Base-by-base conservation (phyloP, 192 early-diverging fungal species). In the Thoreauomyces humboldtii region DNA sequence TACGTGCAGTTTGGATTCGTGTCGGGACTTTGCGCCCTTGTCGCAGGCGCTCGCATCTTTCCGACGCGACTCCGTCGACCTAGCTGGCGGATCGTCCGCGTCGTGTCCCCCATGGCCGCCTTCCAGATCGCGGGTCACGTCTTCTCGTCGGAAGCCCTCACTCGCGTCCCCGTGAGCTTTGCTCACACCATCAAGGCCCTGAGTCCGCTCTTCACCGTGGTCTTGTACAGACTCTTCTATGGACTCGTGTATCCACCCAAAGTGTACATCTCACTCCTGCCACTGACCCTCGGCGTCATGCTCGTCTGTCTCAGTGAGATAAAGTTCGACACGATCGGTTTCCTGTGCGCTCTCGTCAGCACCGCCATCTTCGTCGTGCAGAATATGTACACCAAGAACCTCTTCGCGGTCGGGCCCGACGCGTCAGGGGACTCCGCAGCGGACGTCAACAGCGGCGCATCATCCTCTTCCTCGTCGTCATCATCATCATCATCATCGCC, bases 111-210 rank as follows among this genome's bases (percentile, higher is more conserved):
- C 0, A 64, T 95, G 57, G 81, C 82, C 46, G 69, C 83, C 17
- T 95, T 95, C 76, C 83, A 89, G 67, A 92, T 95, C 45, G 79
- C 86, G 19, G 92, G 92, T 0, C 93, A 95, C 79, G 78, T 91
- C 9, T 88, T 93, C 61, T 87, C 87, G 0, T 83, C 82, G 55
- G 62, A 88, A 32, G 89, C 92, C n/a, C 86, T 93, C 28, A 81
- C 86, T 38, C 69, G 75, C 21, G 85, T 93, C n/a, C 84, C 92
- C 0, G 88, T 95, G 11, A 88, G 85, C 46, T 84, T 93, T 67
- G 86, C 89, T 11, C 93, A 95, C 59, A 95, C 93, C 1, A 88
- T 95, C 63, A 50, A 80, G 79, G 92, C 93, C 7, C 67, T 94
- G 3, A 90, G 90, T 22, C 93, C 93, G 14, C 74, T 95, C 29